Evolutionary conservation across 306 rosid genomes (phyloP), one percentile per base, ranked within the genome.

Genomic region (Pachyrhizus erosus): DNA sequence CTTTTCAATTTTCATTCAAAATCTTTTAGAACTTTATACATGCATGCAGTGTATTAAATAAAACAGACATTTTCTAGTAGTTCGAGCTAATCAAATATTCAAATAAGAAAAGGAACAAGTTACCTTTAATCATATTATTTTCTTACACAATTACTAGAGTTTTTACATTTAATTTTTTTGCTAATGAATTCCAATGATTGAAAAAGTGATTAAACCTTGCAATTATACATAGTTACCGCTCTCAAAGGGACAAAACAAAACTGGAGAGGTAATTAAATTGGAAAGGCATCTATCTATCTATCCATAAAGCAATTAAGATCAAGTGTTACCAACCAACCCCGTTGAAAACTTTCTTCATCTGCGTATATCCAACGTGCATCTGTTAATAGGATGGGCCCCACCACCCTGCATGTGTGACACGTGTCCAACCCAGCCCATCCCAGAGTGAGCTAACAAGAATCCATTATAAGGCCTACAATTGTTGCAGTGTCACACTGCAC

Each of bases 401-500:
- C 45, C 37, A 55, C 0, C 6, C 87, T 84, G 94, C 91, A 90
- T 84, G 91, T 10, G 17, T 64, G 89, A 84, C 97, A 91, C 91
- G 90, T 89, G 84, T 68, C 51, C 71, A 78, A 69, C 73, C 60
- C 58, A 84, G 72, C 61, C 71, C 75, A 82, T 71, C 17, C 51
- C 57, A 8, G 43, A 72, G 62, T 49, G 71, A 80, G 48, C 21
- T 61, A 42, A 75, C 82, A 29, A 75, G 42, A 52, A 87, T 60
- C 89, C 85, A 83, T 82, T 86, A 83, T 83, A 87, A 86, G 90
- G 82, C 90, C 81, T 86, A 85, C 94, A 87, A 84, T 42, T 75
- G 62, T 81, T 61, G 70, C 89, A 85, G 85, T 34, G 43, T 70
- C 45, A 77, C 85, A 81, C 85, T 85, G 84, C 89, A 86, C 73